Evolutionary conservation across 139 green algal genomes (phyloP), one percentile per base, ranked within the genome.

Genomic region (Coelastrella sp.): DNA sequence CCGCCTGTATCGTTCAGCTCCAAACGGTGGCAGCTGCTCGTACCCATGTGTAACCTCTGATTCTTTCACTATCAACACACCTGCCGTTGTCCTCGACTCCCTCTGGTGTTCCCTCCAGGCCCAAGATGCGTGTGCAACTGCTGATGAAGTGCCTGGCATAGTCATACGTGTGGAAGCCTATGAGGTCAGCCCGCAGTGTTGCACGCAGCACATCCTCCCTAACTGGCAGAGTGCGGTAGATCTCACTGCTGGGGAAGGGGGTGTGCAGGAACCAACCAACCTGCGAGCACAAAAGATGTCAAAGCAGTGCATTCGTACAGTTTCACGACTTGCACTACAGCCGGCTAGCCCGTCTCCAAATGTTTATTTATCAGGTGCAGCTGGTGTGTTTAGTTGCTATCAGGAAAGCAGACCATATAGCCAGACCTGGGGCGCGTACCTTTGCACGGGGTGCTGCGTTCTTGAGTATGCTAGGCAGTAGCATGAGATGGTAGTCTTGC

Each of bases 401-500:
- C 32, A 47, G 61, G 10, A 10, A 71, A 71, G 11, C 0, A 71
- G 1, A 10, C 11, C 61, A 71, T 2, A 71, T 3, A 71, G 61
- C 8, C 2, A 2, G 61, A 71, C 11, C 10, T 19, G 10, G 10
- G 61, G 10, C 8, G 10, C 61, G 61, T 71, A 97, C 95, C 94
- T 97, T 98, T 92, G 98, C 98, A 65, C 96, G 93, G 11, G 96
- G 94, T 60, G 95, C 82, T 0, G 78, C 81, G 10, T 96, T 90
- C 91, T 99, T 99, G 20, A 99, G 96, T 84, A 99, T 91, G 58
- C 91, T 93, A 7, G 97, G 97, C 87, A 98, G 95, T 90, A 99
- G 94, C 97, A 99, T 98, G 77, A 99, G 93, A 93, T 99, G 97
- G 95, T 99, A 99, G 94, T 99, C 97, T 93, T 99, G 87, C 84